Conservation (phyloP, 306 rosid species). For the Castanea crenata region DNA sequence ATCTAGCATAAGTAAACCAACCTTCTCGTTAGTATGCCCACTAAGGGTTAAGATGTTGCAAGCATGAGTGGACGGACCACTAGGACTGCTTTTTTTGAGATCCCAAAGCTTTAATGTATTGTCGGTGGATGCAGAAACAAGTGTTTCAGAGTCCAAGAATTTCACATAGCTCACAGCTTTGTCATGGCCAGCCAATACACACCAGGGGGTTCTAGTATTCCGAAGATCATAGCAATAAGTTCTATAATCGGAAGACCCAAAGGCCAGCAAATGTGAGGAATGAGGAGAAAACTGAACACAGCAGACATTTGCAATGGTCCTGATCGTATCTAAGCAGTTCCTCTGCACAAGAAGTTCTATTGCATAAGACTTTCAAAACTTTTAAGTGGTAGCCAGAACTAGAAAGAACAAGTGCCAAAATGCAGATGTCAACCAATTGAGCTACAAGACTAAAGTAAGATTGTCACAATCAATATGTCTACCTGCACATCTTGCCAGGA, state of each 20-base stretch:
- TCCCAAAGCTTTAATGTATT: slow-evolving; percentile 91
- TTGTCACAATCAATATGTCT: not conserved
- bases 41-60: slow-evolving; percentile 66
- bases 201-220: slow-evolving; percentile 82
- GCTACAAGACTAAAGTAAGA: not conserved
- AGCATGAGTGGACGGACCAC: slow-evolving; percentile 59
- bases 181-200: slow-evolving; percentile 72
- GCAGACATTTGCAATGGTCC: slow-evolving; percentile 83
- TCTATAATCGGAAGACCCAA: slow-evolving; percentile 80
- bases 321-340: slow-evolving; percentile 69
- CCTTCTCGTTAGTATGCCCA: slow-evolving; percentile 95
- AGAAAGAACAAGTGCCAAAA: slow-evolving; percentile 10
- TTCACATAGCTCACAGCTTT: slow-evolving; percentile 76
- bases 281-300: slow-evolving; percentile 92
- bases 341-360: slow-evolving; percentile 47
- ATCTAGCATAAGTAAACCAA: slow-evolving; percentile 22
- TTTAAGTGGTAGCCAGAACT: slow-evolving; percentile 15
- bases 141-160: slow-evolving; percentile 79
- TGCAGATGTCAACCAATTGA: not conserved
- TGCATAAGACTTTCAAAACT: slow-evolving; percentile 20
- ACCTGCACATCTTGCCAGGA: not conserved
- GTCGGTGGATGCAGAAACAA: slow-evolving; percentile 93
- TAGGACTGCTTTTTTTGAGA: slow-evolving; percentile 63
- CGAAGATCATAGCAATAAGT: slow-evolving; percentile 95
- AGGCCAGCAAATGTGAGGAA: slow-evolving; percentile 75